These are phyloP conservation scores for Lepidium aucheri DNA, from an alignment of 345 rosid genomes.

Conservation along the genomic window DNA sequence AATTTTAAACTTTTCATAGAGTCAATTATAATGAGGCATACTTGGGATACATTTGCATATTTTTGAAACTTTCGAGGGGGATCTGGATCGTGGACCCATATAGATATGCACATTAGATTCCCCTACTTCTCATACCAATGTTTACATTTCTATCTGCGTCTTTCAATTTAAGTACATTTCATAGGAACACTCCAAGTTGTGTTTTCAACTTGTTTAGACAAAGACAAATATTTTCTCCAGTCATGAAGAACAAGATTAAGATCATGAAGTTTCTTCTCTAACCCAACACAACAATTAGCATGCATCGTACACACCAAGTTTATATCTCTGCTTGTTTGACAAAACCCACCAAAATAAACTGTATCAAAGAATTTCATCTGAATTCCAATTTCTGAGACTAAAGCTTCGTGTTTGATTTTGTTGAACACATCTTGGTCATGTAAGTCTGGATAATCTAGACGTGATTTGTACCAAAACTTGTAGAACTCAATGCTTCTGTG, in stretches of 20 bases:
- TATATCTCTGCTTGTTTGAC: constrained; percentile 48
- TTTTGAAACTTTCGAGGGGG: no score
- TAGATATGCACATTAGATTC: no score
- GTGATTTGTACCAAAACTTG: constrained; percentile 59
- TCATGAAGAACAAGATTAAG: constrained; percentile 49
- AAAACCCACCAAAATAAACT: constrained; percentile 62
- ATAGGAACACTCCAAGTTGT: constrained; percentile 55
- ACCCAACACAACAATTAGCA: constrained; percentile 73
- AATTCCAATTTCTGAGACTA: constrained; percentile 29
- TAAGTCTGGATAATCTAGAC: constrained; percentile 31
- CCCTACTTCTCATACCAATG: background rate
- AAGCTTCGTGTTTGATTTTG: constrained; percentile 40
- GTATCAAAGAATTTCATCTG: constrained; percentile 58
- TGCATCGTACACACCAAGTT: constrained; percentile 70
- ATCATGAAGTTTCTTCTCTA: constrained; percentile 50
- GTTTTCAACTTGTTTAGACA: constrained; percentile 9
- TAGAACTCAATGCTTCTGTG: constrained; percentile 46
- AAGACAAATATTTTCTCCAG: constrained; percentile 44
- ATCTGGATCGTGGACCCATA: no score
- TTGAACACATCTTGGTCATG: constrained; percentile 86
- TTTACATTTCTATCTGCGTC: background rate
- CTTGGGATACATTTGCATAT: no score
- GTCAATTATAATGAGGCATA: no score
- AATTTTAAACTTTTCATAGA: no score
- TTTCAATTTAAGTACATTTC: constrained; percentile 36